These are phyloP conservation scores for Herpotrichia juniperi DNA, from an alignment of 2,329 filamentous ascomycete genomes.

Conservation along the genomic window DNA sequence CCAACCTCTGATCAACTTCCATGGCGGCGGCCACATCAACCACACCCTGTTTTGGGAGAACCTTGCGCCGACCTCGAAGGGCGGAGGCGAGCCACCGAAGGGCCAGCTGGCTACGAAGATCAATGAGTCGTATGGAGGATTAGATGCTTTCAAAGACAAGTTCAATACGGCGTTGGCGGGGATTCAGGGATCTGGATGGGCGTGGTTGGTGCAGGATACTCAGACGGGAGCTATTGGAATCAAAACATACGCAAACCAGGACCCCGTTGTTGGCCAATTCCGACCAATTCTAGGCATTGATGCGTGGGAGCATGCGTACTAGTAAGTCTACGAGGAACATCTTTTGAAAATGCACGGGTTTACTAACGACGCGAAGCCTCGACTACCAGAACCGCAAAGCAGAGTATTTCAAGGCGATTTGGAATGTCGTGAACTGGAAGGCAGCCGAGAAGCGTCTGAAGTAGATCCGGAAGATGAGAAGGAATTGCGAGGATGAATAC, in stretches of 20 bases:
- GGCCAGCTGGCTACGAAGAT: conserved; percentile 64
- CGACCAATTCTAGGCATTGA: conserved; percentile 86
- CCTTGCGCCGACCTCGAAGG: conserved; percentile 69
- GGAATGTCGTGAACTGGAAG: conserved; percentile 97
- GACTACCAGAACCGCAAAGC: conserved; percentile 98
- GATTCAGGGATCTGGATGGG: conserved; percentile 70
- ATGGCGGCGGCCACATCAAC: conserved; percentile 71
- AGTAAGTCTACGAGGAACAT: conserved; percentile 57
- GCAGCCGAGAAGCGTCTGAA: conserved; percentile 78
- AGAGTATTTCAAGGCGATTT: conserved; percentile 91
- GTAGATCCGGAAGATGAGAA: conserved; percentile 36
- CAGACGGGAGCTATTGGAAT: conserved; percentile 66
- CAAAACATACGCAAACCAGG: conserved; percentile 82
- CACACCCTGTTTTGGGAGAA: conserved; percentile 75
- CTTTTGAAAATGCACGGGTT: not conserved
- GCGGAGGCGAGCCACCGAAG: conserved; percentile 68
- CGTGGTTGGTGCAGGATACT: conserved; percentile 67
- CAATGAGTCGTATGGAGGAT: conserved; percentile 63
- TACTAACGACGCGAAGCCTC: conserved; percentile 55
- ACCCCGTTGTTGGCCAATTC: conserved; percentile 84
- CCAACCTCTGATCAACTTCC: conserved; percentile 68
- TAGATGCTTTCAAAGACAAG: conserved; percentile 66
- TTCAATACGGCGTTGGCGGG: conserved; percentile 69
- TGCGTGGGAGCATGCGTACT: conserved; percentile 96
- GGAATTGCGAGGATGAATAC: not conserved